phyloP scores from a whole-genome alignment of 768 basidiomycete species.

The Tephrocybe sp. region DNA sequence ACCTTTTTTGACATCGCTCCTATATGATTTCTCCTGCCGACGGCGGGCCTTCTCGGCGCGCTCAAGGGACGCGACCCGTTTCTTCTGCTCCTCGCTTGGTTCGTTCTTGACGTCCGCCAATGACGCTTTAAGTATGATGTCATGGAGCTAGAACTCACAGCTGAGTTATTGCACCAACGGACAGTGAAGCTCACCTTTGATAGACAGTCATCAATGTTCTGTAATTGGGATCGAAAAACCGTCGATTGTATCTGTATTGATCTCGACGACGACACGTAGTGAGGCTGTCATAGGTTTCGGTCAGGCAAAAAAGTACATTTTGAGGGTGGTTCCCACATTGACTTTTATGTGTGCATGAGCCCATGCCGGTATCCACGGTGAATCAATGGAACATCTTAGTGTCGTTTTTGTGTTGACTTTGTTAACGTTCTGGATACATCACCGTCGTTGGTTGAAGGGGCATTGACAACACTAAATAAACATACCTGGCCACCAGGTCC shows the following conservation, averaged over 20 bases:
- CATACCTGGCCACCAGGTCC: constrained; percentile 83
- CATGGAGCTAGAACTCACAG: constrained; percentile 45
- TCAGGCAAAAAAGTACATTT: neutral
- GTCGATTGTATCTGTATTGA: constrained; percentile 72
- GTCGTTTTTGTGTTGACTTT: constrained; percentile 87
- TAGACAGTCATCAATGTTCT: constrained; percentile 74
- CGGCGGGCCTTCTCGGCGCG: constrained; percentile 47
- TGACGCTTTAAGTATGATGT: constrained; percentile 48
- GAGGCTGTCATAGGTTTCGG: constrained; percentile 39
- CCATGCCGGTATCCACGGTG: constrained; percentile 73
- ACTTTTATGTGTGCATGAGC: constrained; percentile 44
- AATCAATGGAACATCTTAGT: constrained; percentile 55
- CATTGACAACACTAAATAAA: neutral
- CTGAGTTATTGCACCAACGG: neutral
- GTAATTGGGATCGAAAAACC: constrained; percentile 71
- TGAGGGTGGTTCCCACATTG: constrained; percentile 39
- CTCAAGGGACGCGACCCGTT: constrained; percentile 47
- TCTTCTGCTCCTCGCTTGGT: constrained; percentile 54
- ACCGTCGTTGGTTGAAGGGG: neutral
- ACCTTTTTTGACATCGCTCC: constrained; percentile 50
- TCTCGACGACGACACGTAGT: constrained; percentile 67
- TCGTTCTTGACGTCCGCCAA: constrained; percentile 48
- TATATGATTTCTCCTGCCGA: constrained; percentile 50
- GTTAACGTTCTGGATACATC: constrained; percentile 69
- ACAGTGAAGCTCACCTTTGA: constrained; percentile 45